Base-by-base conservation (phyloP, 352 stramenopile genomes). In the Phytophthora lateralis region DNA sequence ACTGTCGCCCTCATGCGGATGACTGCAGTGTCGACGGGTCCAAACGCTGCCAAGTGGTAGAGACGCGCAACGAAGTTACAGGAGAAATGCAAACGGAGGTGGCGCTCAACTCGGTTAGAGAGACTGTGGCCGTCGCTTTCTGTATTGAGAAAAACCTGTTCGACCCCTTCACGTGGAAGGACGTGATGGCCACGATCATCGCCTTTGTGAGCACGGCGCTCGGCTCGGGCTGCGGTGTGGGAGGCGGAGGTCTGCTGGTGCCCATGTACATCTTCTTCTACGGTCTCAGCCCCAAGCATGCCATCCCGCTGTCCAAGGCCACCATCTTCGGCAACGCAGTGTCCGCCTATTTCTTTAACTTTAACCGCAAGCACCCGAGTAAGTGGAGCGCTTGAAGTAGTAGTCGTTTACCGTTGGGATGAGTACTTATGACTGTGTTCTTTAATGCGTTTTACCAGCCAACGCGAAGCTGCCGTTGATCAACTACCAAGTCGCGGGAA, bases 211-310 rank as follows among this genome's bases (percentile, higher is more conserved):
- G 89, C 29, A 90, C 96, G 6, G 86, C 93, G 14, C 78, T 98
- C 7, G 92, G 91, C 49, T 93, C 93, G 18, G 89, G 90, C 17
- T 97, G 92, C 47, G 94, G 94, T 17, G 90, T 98, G 10, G 94
- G 97, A 14, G 96, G 96, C 24, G 97, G 97, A 48, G 97, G 96
- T 3, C 96, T 99, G 45, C 78, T 99, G 5, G 96, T 99, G 29
- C 97, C 97, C 3, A 89, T 98, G 60, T 99, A 98, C 76, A 98
- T 99, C 58, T 86, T 99, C 10, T 85, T 98, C 20, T 89, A 99
- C 46, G 88, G 90, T 5, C 56, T 95, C 11, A 89, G 78, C 18
- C 84, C 96, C n/a, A 99, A 99, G 66, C 89, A 98, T 64, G 97
- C 97, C 46, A 99, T 99, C 53, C 96, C 97, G 24, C 76, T 99